phyloP scores from a whole-genome alignment of 768 basidiomycete species.

The Exsudoporus frostii region DNA sequence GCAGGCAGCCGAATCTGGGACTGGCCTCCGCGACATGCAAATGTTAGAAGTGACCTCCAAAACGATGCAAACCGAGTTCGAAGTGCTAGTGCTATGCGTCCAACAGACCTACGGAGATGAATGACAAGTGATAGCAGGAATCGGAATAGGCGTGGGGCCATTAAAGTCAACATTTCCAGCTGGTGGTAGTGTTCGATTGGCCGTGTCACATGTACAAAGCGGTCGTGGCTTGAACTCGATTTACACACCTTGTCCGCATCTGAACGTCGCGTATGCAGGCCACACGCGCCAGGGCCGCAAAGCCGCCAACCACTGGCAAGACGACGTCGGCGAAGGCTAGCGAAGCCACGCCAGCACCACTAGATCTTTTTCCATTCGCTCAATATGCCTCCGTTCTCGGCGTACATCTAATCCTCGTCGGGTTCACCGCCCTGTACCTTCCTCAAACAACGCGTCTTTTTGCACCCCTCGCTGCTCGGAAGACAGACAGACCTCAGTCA shows the following conservation, averaged over 20 bases:
- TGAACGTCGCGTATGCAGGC: not conserved
- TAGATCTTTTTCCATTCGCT: constrained; percentile 45
- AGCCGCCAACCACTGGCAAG: not conserved
- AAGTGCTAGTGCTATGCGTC: constrained; percentile 1
- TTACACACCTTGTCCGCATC: not conserved
- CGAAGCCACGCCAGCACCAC: not conserved
- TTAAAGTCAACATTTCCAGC: not conserved
- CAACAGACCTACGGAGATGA: not conserved
- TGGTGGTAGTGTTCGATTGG: not conserved
- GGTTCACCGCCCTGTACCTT: constrained; percentile 65
- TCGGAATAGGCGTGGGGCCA: not conserved
- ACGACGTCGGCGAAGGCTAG: not conserved
- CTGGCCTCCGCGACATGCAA: not conserved
- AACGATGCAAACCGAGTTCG: not conserved
- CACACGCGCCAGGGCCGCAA: not conserved
- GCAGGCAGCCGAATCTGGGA: not conserved
- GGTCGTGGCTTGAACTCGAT: not conserved
- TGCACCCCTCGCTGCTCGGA: constrained; percentile 31
- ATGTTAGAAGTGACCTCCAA: not conserved
- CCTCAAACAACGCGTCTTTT: constrained; percentile 56
- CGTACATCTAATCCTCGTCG: constrained; percentile 62
- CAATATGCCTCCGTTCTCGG: constrained; percentile 66
- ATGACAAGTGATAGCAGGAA: constrained; percentile 2
- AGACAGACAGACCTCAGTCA: constrained; percentile 64
- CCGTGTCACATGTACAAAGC: not conserved